These are phyloP conservation scores for Metschnikowia corniflorae DNA, from an alignment of 805 yeast genomes.

Conservation along the genomic window DNA sequence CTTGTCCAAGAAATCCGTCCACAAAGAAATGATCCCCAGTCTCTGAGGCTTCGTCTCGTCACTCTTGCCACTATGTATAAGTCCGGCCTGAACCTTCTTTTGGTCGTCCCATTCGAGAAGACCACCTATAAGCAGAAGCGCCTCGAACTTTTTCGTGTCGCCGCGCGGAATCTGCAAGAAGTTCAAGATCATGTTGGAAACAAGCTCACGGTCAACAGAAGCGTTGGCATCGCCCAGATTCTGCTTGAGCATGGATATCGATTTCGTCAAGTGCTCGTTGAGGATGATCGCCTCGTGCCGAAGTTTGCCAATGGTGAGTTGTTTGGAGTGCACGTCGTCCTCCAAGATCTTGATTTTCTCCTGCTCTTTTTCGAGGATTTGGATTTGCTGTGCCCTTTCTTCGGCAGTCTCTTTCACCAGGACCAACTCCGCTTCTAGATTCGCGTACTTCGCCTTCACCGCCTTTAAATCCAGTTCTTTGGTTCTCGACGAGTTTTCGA, in stretches of 20 bases:
- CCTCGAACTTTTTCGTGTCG: conserved; percentile 93
- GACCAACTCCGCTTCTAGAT: conserved; percentile 6
- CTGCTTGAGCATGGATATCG: conserved; percentile 76
- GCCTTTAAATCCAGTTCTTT: conserved; percentile 6
- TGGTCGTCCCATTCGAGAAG: conserved; percentile 86
- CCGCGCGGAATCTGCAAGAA: conserved; percentile 87
- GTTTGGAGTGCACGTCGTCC: conserved; percentile 57
- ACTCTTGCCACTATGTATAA: conserved; percentile 35
- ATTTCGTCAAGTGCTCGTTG: conserved; percentile 94
- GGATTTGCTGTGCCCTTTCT: conserved; percentile 7
- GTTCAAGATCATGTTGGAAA: conserved; percentile 80
- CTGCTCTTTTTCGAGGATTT: conserved; percentile 18
- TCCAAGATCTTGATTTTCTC: conserved; percentile 46
- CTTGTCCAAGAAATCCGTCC: conserved; percentile 78
- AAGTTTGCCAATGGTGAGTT: conserved; percentile 78
- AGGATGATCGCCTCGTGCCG: conserved; percentile 91
- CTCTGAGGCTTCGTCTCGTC: conserved; percentile 28
- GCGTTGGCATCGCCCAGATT: conserved; percentile 59
- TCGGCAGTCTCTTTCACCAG: conserved; percentile 7
- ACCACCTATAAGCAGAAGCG: conserved; percentile 76
- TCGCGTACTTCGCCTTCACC: background rate
- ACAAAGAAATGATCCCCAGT: conserved; percentile 62
- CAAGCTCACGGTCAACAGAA: conserved; percentile 81
- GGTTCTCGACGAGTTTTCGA: conserved; percentile 2
- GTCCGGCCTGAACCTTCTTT: conserved; percentile 72